These are phyloP conservation scores for Baorangia bicolor DNA, from an alignment of 768 basidiomycete genomes.

Conservation along the genomic window DNA sequence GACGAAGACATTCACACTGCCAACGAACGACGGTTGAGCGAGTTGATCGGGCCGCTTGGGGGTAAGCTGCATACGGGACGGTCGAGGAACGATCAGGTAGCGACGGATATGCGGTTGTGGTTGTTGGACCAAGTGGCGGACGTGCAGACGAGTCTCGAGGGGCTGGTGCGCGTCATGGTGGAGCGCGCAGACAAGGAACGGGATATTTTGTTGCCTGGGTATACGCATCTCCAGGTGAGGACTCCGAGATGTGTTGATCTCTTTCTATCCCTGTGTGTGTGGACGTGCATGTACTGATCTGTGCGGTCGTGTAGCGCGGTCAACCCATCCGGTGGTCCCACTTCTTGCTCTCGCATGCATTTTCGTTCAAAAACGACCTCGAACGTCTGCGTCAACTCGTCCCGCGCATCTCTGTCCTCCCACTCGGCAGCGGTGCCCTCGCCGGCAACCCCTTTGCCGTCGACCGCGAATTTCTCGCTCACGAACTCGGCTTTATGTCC, in stretches of 20 bases:
- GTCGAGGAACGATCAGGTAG: constrained; percentile 97
- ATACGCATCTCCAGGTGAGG: constrained; percentile 92
- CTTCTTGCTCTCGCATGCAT: constrained; percentile 91
- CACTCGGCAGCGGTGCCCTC: constrained; percentile 91
- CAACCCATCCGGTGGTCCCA: constrained; percentile 99
- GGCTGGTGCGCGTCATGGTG: constrained; percentile 82
- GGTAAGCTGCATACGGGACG: constrained; percentile 98
- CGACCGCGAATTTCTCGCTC: constrained; percentile 89
- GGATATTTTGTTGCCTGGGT: constrained; percentile 88
- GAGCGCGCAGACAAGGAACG: constrained; percentile 94
- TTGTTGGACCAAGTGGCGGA: constrained; percentile 73
- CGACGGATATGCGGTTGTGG: constrained; percentile 98
- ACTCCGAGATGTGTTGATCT: not conserved
- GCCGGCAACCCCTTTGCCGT: constrained; percentile 96
- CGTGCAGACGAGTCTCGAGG: constrained; percentile 68
- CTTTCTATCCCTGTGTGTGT: not conserved
- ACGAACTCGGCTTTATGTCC: constrained; percentile 84
- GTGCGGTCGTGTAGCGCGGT: constrained; percentile 62
- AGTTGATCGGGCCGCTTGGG: constrained; percentile 88
- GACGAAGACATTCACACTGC: constrained; percentile 99
- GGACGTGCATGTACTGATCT: not conserved
- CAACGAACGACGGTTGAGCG: constrained; percentile 91
- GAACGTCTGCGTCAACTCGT: constrained; percentile 80
- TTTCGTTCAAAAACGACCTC: constrained; percentile 88
- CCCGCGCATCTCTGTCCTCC: constrained; percentile 90